Evolutionary conservation across 2,329 filamentous ascomycete species (phyloP).

Genomic region (Fonsecaea multimorphosa): DNA sequence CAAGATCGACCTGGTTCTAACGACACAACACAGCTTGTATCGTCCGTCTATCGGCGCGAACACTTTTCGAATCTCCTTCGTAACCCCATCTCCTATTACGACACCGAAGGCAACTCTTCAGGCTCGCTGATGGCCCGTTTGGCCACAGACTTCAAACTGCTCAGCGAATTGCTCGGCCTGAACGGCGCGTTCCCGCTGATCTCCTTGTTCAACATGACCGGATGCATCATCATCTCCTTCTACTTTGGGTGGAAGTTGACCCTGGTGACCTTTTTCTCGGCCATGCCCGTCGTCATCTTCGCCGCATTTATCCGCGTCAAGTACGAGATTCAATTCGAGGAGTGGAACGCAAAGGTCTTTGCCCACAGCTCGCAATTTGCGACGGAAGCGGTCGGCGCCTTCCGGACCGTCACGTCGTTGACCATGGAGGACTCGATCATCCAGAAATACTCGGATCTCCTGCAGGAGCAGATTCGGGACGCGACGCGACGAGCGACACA

Average conservation of each 20-base stretch:
- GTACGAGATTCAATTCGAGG: conserved; percentile 36
- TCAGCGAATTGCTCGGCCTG: conserved; percentile 58
- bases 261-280: conserved; percentile 68
- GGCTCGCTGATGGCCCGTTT: conserved; percentile 57
- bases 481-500: conserved; percentile 68
- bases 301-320: conserved; percentile 51
- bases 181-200: conserved; percentile 78
- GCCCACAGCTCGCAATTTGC: conserved; percentile 75
- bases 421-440: conserved; percentile 72
- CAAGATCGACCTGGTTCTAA: conserved; percentile 42
- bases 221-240: conserved; percentile 70
- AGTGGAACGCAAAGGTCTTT: conserved; percentile 37
- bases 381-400: conserved; percentile 74
- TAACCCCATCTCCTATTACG: conserved; percentile 53
- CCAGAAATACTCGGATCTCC: conserved; percentile 64
- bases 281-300: conserved; percentile 57
- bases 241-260: conserved; percentile 78
- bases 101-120: conserved; percentile 54
- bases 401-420: conserved; percentile 73
- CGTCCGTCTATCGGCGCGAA: conserved; percentile 50
- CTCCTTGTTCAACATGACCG: conserved; percentile 69
- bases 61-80: conserved; percentile 55
- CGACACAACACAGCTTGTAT: conserved; percentile 42
- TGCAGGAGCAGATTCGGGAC: conserved; percentile 63
- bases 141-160: conserved; percentile 56